A percentile compares a stretch with the other conserved stretches of the same genome.
These are phyloP conservation scores for Rhodotorula sp. DNA, from an alignment of 1,284 basidiomycete genomes.

Conservation along the genomic window DNA sequence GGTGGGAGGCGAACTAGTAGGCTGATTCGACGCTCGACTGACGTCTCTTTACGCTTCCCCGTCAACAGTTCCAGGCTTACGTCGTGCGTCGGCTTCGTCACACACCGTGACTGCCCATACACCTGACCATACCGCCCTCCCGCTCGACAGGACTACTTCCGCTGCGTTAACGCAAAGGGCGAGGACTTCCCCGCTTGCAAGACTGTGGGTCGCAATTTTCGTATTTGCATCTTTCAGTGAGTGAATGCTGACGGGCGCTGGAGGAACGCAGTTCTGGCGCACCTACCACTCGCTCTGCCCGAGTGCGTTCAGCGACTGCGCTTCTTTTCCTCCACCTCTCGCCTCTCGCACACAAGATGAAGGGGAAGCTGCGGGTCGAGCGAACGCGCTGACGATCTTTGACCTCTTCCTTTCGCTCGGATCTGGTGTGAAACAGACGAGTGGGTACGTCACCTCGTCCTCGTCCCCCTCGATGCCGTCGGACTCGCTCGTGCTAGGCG, in stretches of 20 bases:
- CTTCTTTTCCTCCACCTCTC: neutral
- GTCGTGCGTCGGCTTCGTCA: conserved; percentile 54
- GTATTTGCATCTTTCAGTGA: neutral
- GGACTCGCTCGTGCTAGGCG: too few species aligned
- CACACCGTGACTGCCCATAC: neutral
- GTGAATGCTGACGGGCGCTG: neutral
- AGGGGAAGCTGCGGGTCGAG: too few species aligned
- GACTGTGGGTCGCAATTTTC: conserved; percentile 51
- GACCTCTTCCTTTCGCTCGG: neutral
- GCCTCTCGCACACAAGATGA: too few species aligned
- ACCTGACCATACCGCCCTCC: neutral
- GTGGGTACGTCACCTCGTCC: conserved; percentile 4
- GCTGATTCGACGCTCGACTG: neutral
- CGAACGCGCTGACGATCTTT: too few species aligned
- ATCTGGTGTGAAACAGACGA: neutral
- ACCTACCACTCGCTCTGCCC: conserved; percentile 97
- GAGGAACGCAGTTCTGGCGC: conserved; percentile 72
- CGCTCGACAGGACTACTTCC: conserved; percentile 71
- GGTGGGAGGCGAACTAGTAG: neutral
- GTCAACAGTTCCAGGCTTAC: conserved; percentile 79
- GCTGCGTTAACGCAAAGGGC: conserved; percentile 94
- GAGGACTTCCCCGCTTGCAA: conserved; percentile 98
- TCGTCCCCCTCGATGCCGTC: too few species aligned
- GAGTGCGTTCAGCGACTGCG: conserved; percentile 62
- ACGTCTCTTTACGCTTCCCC: neutral